phyloP scores from a whole-genome alignment of 2,329 filamentous ascomycete genomes.

The Cladophialophora chaetospira region DNA sequence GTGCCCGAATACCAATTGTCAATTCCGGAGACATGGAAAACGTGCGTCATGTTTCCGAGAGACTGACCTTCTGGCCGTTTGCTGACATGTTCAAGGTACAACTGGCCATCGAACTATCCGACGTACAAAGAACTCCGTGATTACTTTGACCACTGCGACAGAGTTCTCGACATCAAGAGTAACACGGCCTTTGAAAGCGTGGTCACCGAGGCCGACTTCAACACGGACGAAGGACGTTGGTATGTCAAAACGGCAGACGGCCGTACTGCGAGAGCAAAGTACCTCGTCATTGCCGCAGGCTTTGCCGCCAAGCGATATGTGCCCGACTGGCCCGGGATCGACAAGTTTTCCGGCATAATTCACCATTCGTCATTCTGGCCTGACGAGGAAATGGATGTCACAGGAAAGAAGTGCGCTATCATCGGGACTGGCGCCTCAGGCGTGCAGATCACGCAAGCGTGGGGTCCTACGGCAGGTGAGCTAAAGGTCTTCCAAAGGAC shows the following conservation, averaged over 20 bases:
- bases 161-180: conserved; percentile 47
- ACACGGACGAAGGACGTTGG: conserved; percentile 46
- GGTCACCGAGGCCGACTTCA: conserved; percentile 47
- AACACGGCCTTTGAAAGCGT: conserved; percentile 49
- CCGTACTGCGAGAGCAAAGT: conserved; percentile 43
- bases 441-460: conserved; percentile 65
- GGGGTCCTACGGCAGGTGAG: conserved; percentile 54
- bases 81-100: conserved; percentile 44
- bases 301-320: conserved; percentile 62
- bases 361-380: conserved; percentile 66
- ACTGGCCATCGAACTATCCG: conserved; percentile 50
- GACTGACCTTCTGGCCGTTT: not conserved
- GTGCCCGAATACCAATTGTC: conserved; percentile 52
- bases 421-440: conserved; percentile 68
- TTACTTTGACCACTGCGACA: conserved; percentile 48
- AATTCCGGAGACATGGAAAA: conserved; percentile 50
- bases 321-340: conserved; percentile 54
- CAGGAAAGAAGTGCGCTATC: conserved; percentile 61
- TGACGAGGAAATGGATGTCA: conserved; percentile 53
- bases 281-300: conserved; percentile 51
- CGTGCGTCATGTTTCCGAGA: conserved; percentile 32
- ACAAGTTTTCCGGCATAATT: conserved; percentile 61
- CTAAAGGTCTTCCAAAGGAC: conserved; percentile 63
- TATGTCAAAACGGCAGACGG: conserved; percentile 48
- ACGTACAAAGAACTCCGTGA: conserved; percentile 41